These are phyloP conservation scores for Aquilaria sinensis DNA, from an alignment of 345 rosid species.

Conservation along the genomic window DNA sequence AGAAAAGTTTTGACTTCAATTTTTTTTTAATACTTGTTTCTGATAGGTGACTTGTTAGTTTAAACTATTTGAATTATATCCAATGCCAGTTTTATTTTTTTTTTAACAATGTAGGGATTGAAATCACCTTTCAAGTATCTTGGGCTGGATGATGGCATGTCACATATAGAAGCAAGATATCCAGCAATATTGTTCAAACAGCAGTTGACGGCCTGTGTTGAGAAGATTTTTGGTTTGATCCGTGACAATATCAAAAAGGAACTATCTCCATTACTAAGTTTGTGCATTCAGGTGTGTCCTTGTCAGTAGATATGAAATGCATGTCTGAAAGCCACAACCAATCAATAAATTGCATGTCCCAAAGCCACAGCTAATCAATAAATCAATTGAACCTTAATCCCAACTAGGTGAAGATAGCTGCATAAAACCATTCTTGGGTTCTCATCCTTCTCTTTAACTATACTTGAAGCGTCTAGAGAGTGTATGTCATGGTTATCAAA, in stretches of 20 bases:
- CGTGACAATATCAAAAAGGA: slow-evolving; percentile 96
- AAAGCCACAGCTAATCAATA: background rate
- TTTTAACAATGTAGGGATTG: slow-evolving; percentile 42
- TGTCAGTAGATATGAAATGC: slow-evolving; percentile 6
- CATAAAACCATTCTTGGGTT: too few species aligned
- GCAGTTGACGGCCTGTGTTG: slow-evolving; percentile 95
- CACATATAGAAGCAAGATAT: slow-evolving; percentile 94
- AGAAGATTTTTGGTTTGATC: slow-evolving; percentile 94
- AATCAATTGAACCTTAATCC: too few species aligned
- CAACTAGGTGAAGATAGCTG: too few species aligned
- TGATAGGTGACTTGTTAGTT: too few species aligned
- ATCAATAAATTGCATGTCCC: background rate
- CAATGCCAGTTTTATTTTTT: background rate
- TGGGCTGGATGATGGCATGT: slow-evolving; percentile 65
- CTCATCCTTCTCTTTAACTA: too few species aligned
- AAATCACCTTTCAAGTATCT: slow-evolving; percentile 74
- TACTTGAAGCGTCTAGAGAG: too few species aligned
- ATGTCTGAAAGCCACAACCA: slow-evolving; percentile 3
- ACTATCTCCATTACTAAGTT: slow-evolving; percentile 67
- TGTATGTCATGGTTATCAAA: too few species aligned
- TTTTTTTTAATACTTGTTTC: too few species aligned
- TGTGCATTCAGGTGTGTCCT: slow-evolving; percentile 79
- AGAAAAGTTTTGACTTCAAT: background rate
- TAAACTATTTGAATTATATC: too few species aligned
- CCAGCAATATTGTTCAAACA: slow-evolving; percentile 93